These are phyloP conservation scores for Fusarium irregulare DNA, from an alignment of 2,329 filamentous ascomycete species.

Conservation along the genomic window DNA sequence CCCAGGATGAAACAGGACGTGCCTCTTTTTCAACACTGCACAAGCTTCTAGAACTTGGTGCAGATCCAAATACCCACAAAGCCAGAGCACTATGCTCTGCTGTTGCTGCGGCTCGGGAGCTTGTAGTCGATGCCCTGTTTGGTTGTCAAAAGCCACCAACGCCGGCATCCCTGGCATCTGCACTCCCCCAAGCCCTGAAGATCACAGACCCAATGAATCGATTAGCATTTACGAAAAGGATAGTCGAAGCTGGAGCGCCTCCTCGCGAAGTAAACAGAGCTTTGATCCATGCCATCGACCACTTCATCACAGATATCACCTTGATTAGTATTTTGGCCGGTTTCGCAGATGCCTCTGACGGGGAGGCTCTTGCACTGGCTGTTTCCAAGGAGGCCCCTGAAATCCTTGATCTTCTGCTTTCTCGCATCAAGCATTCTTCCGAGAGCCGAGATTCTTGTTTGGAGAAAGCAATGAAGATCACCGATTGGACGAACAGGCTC, in stretches of 20 bases:
- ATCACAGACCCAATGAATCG: constrained; percentile 64
- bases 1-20: constrained; percentile 52
- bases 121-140: constrained; percentile 63
- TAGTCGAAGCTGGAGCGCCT: constrained; percentile 63
- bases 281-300: constrained; percentile 61
- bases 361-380: constrained; percentile 60
- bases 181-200: constrained; percentile 64
- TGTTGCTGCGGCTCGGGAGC: constrained; percentile 58
- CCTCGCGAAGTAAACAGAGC: constrained; percentile 62
- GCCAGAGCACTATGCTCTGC: constrained; percentile 63
- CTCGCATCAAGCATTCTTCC: constrained; percentile 50
- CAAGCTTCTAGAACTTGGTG: constrained; percentile 61
- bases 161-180: constrained; percentile 58
- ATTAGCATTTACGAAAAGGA: constrained; percentile 60
- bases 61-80: constrained; percentile 65
- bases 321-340: constrained; percentile 59
- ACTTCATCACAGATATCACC: constrained; percentile 60
- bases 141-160: constrained; percentile 51
- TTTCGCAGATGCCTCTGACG: constrained; percentile 62
- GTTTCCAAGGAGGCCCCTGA: constrained; percentile 59
- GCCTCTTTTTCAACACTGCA: constrained; percentile 59
- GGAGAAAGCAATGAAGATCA: constrained; percentile 56
- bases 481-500: constrained; percentile 55
- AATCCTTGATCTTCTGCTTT: constrained; percentile 60
- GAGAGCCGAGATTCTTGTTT: constrained; percentile 57